Base-by-base conservation (phyloP, 768 basidiomycete species). In the Steccherinum ochraceum region DNA sequence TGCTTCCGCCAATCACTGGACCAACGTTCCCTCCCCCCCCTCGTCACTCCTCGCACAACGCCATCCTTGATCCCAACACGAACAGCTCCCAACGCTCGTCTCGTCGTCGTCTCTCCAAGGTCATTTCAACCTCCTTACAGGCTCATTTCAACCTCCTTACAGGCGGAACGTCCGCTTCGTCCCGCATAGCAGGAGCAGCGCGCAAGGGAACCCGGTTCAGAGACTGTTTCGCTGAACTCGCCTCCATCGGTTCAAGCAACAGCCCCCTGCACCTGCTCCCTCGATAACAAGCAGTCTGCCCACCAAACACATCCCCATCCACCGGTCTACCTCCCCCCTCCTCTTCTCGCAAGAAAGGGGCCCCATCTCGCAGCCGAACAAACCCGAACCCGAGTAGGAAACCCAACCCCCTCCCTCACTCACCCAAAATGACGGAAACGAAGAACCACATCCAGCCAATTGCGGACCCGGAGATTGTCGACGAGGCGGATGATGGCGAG, bases 401-500 rank as follows among this genome's bases (percentile, higher is more conserved):
- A 35, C 30, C 16, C 7, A 35, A 35, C 30, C 30, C 30, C 30
- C 7, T 35, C 30, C 16, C 7, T n/a, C 50, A 35, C 16, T 35
- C 30, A 7, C 30, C 16, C 30, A 35, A 35, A 35, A 35, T 35
- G 30, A 35, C 30, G 30, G 30, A 35, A 7, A 35, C 54, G 21
- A 55, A 55, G 41, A 55, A 52, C 27, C 30, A 18, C 5, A 41
- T 30, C 24, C 39, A 51, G 46, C 50, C 50, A 20, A 46, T 55
- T 16, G n/a, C n/a, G n/a, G 50, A 56, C 35, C 35, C 35, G 44
- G 54, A 52, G 48, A 50, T 47, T 4, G 52, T 49, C 30, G 51
- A 52, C 16, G 48, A 52, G 23, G 55, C 49, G 3, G 50, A 55
- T 3, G 57, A 58, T 26, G 60, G 53, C 4, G 63, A 65, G 52